These are phyloP conservation scores for Debaryomyces tyrocola DNA, from an alignment of 805 yeast species.

Conservation along the genomic window DNA sequence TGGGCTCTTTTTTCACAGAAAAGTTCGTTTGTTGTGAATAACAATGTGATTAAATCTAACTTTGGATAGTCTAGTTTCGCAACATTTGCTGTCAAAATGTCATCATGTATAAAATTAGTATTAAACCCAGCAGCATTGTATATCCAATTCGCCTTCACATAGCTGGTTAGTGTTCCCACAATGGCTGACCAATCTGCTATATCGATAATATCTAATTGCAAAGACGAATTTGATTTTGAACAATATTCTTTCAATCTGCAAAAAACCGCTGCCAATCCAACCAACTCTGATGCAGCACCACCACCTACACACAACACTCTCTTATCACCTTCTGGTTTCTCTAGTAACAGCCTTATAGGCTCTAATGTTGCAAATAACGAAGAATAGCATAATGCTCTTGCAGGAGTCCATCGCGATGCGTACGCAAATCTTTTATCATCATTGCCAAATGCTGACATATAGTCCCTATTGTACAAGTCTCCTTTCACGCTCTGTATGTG, in stretches of 20 bases:
- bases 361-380: conserved; percentile 59
- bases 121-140: conserved; percentile 30
- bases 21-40: conserved; percentile 87
- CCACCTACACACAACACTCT: conserved; percentile 74
- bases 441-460: conserved; percentile 63
- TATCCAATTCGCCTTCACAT: conserved; percentile 56
- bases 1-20: conserved; percentile 66
- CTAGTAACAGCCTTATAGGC: conserved; percentile 38
- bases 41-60: conserved; percentile 59
- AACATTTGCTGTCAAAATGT: conserved; percentile 23
- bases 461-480: conserved; percentile 68
- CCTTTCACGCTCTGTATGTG: conserved; percentile 70
- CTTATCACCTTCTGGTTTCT: conserved; percentile 26
- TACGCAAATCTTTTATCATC: conserved; percentile 71
- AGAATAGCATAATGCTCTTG: conserved; percentile 73
- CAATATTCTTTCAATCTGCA: conserved; percentile 36
- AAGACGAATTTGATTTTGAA: conserved; percentile 29
- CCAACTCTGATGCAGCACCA: conserved; percentile 85
- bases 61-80: conserved; percentile 5
- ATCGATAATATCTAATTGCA: conserved; percentile 62
- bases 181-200: conserved; percentile 75
- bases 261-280: conserved; percentile 61
- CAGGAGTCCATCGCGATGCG: conserved; percentile 83
- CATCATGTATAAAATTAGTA: conserved; percentile 28
- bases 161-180: conserved; percentile 42